Conservation (phyloP, 1,284 basidiomycete genomes). For the Apiotrichum gamsii region DNA sequence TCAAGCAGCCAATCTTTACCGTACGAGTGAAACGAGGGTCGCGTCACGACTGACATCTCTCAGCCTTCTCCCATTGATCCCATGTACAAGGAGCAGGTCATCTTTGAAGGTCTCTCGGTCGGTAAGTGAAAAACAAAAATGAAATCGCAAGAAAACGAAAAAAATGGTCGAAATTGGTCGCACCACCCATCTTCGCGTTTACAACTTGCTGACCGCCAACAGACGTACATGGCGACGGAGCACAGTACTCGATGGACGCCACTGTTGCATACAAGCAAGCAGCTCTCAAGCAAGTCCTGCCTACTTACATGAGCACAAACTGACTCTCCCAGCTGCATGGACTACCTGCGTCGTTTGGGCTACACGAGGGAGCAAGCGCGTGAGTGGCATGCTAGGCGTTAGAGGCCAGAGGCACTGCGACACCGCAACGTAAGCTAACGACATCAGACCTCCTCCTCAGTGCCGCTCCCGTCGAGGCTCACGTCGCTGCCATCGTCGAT, state of each 20-base stretch:
- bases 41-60: not conserved
- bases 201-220: not conserved
- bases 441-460: slow-evolving; percentile 60
- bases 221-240: slow-evolving; percentile 13
- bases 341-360: slow-evolving; percentile 54
- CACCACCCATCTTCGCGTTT: too few species aligned
- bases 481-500: slow-evolving; percentile 67
- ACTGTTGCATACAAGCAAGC: slow-evolving; percentile 61
- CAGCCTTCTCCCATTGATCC: slow-evolving; percentile 13
- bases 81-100: slow-evolving; percentile 13
- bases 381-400: not conserved
- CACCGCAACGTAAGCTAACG: not conserved
- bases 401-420: too few species aligned
- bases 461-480: slow-evolving; percentile 64
- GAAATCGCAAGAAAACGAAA: not conserved
- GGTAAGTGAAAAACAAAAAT: not conserved
- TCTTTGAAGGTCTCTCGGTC: slow-evolving; percentile 10
- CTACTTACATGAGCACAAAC: too few species aligned
- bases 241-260: slow-evolving; percentile 10
- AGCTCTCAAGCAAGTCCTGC: too few species aligned
- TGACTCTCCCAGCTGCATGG: too few species aligned
- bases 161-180: too few species aligned
- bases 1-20: slow-evolving; percentile 11
- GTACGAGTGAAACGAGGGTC: not conserved
- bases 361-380: slow-evolving; percentile 60